Base-by-base conservation (phyloP, 2,329 filamentous ascomycete species). In the Diaporthe ampelina region DNA sequence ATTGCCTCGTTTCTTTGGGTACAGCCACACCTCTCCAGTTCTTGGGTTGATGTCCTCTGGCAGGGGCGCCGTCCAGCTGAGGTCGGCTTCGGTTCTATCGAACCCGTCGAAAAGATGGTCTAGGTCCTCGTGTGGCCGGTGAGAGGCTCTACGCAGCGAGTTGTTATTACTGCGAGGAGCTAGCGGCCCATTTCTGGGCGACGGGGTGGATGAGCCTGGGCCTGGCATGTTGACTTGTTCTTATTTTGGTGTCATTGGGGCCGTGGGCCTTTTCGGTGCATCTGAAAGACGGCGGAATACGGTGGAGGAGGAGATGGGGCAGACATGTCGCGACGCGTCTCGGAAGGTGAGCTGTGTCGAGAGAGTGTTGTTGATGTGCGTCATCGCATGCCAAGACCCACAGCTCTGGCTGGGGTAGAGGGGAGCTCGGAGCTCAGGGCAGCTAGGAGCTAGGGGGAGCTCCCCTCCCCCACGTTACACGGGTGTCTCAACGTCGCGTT, bases 1-100 rank as follows among this genome's bases (percentile, higher is more conserved):
- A 4, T 48, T 48, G 67, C 45, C 29, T 48, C 45, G 21, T 15
- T 21, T 71, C 74, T 74, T 75, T 24, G 71, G 74, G 17, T 61
- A 75, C 19, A n/a, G 21, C 74, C 67, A 74, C 17, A 52, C 54
- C 45, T 71, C 50, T 26, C 72, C 74, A 21, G 56, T 61, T 19
- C n/a, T 50, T 9, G 56, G 69, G 21, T 73, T 74, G 35, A 63
- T 73, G 13, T 71, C 74, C 4, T 61, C 54, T 8, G 26, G 37
- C 21, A 45, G 43, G 9, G 35, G 65, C 7, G 52, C 59, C 3
- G 54, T 35, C 67, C 59, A 75, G 45, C 72, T 74, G 13, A 72
- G 68, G 29, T 74, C 74, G 19, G 61, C 67, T 11, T 50, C 26
- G 21, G 67, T 56, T 26, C 59, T 75, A 52, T 75, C 72, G 45